Evolutionary conservation across 225 moss, liverwort and hornwort species (phyloP).

Genomic region (Lunularia cruciata): DNA sequence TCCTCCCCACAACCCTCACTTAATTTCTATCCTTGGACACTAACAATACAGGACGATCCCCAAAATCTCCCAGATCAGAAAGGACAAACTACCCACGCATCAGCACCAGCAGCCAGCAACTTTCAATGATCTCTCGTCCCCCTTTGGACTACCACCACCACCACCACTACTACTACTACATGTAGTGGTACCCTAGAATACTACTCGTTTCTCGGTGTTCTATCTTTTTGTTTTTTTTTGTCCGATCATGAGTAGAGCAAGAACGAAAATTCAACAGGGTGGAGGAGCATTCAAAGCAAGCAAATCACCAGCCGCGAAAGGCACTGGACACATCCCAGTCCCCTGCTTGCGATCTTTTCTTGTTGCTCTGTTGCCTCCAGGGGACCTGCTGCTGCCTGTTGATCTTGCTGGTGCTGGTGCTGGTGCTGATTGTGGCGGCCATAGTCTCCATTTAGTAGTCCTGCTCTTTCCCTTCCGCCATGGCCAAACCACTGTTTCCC

Average conservation of each 20-base stretch:
- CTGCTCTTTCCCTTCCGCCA: neutral
- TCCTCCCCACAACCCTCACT: no score
- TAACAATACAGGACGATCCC: no score
- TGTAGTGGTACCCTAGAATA: no score
- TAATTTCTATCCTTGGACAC: no score
- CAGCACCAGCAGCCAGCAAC: no score
- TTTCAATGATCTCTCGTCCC: no score
- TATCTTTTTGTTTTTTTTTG: slow-evolving; percentile 14
- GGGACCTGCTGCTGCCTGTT: neutral
- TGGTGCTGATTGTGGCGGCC: neutral
- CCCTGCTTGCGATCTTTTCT: slow-evolving; percentile 6
- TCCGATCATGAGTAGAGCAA: neutral
- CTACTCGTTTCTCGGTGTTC: neutral
- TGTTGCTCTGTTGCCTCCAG: neutral
- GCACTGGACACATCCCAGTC: neutral
- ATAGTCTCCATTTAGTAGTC: neutral
- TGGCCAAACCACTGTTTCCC: no score
- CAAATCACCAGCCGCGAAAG: neutral
- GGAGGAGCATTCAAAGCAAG: neutral
- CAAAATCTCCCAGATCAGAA: no score
- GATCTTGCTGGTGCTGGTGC: neutral
- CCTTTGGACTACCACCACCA: no score
- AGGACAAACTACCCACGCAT: no score
- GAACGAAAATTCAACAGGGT: no score
- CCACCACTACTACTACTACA: no score